Conservation (phyloP, 257 asterid genomes). For the Linderniella brevidens region DNA sequence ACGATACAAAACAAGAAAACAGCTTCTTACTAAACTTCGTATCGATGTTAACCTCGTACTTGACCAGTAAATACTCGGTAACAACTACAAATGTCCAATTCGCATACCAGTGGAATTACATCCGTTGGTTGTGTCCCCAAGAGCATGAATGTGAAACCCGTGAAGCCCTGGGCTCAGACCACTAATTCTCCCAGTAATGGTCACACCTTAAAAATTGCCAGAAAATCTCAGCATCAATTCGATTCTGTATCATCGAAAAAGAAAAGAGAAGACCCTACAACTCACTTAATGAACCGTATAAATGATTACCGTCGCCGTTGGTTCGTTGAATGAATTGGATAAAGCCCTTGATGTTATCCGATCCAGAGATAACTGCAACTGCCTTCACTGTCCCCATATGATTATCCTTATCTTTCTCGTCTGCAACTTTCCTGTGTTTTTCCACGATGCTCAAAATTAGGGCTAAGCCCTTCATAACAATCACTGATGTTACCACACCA, state of each 20-base stretch:
- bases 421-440: too few species aligned
- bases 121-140: constrained; percentile 93
- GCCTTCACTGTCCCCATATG: constrained; percentile 49
- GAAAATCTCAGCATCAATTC: not conserved
- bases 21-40: not conserved
- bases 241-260: not conserved
- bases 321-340: constrained; percentile 50
- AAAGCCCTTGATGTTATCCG: constrained; percentile 41
- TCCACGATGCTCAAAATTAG: too few species aligned
- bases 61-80: too few species aligned
- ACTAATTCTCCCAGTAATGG: constrained; percentile 43
- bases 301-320: constrained; percentile 23
- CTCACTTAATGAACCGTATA: not conserved
- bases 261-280: not conserved
- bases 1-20: not conserved
- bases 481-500: too few species aligned
- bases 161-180: constrained; percentile 80
- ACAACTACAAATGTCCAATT: too few species aligned
- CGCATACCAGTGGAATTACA: constrained; percentile 73
- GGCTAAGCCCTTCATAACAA: too few species aligned
- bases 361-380: constrained; percentile 71
- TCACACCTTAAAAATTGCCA: constrained; percentile 17
- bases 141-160: constrained; percentile 84
- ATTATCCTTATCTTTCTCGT: too few species aligned
- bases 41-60: not conserved